Evolutionary conservation across 768 basidiomycete species (phyloP).

Genomic region (Podaxis sp.): DNA sequence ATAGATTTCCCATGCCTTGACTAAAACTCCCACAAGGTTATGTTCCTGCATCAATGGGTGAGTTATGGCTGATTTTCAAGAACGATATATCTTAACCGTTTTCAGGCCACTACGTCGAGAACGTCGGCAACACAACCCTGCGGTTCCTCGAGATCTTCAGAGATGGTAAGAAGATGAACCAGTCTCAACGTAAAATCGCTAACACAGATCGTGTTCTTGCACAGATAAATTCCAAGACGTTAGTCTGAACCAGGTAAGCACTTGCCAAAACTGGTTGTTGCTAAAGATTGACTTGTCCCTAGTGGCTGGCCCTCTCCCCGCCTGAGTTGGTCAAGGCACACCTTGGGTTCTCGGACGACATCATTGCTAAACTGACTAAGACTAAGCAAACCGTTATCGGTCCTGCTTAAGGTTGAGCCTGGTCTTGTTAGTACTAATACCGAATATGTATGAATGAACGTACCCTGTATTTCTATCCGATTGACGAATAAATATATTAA

Average conservation of each 20-base stretch:
- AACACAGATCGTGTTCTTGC: background rate
- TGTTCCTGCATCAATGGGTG: constrained; percentile 58
- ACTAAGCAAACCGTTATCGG: constrained; percentile 38
- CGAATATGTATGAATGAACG: background rate
- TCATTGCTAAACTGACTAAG: constrained; percentile 35
- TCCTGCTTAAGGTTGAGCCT: constrained; percentile 8
- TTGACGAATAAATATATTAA: background rate
- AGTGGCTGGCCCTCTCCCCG: constrained; percentile 45
- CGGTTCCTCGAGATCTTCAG: constrained; percentile 50
- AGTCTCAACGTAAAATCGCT: background rate
- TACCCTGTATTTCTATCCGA: constrained; percentile 1
- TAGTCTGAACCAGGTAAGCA: constrained; percentile 17
- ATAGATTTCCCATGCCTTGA: background rate
- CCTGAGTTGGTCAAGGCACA: constrained; percentile 42
- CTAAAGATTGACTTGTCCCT: background rate
- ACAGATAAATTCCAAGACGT: constrained; percentile 21
- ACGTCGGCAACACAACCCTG: constrained; percentile 49
- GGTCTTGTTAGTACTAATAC: background rate
- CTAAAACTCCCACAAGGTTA: constrained; percentile 37
- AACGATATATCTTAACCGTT: background rate
- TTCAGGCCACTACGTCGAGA: constrained; percentile 54
- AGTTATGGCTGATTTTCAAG: constrained; percentile 12
- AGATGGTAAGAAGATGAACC: constrained; percentile 6
- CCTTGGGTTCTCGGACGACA: constrained; percentile 35
- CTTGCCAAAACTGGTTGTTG: background rate